Conservation (phyloP, 371 early-diverging fungal genomes). For the Mucor mucedo region DNA sequence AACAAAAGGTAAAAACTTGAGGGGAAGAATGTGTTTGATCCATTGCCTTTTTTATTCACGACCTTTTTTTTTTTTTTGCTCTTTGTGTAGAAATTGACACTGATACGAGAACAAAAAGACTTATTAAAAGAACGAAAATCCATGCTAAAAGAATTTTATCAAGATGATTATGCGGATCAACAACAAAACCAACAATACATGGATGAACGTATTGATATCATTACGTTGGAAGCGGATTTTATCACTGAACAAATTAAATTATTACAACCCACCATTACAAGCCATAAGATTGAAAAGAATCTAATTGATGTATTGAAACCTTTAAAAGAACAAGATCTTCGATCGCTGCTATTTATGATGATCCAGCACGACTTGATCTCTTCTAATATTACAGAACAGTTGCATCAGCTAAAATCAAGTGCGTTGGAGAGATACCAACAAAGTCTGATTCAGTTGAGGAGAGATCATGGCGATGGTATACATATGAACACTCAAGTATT, state of each 20-base stretch:
- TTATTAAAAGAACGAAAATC: constrained; percentile 67
- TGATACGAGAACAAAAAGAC: constrained; percentile 70
- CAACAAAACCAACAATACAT: constrained; percentile 64
- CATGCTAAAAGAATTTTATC: constrained; percentile 35
- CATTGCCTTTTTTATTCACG: no score
- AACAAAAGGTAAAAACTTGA: constrained; percentile 20
- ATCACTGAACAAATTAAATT: constrained; percentile 26
- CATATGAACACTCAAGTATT: constrained; percentile 20
- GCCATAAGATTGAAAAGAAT: constrained; percentile 13
- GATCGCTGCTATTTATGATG: constrained; percentile 17
- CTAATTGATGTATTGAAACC: constrained; percentile 16
- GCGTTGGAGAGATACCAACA: constrained; percentile 17
- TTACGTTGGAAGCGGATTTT: constrained; percentile 38
- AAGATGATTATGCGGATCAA: constrained; percentile 41
- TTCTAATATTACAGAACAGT: background rate
- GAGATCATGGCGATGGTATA: background rate
- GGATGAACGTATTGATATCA: constrained; percentile 75
- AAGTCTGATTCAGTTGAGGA: constrained; percentile 20
- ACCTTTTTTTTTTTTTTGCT: no score
- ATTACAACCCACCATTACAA: constrained; percentile 1
- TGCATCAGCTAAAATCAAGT: constrained; percentile 1
- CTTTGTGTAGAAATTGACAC: constrained; percentile 27
- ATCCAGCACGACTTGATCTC: constrained; percentile 22
- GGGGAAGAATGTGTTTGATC: no score
- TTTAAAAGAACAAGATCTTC: constrained; percentile 18